Evolutionary conservation across 2,329 filamentous ascomycete genomes (phyloP).

Genomic region (Malbranchea zuffiana): DNA sequence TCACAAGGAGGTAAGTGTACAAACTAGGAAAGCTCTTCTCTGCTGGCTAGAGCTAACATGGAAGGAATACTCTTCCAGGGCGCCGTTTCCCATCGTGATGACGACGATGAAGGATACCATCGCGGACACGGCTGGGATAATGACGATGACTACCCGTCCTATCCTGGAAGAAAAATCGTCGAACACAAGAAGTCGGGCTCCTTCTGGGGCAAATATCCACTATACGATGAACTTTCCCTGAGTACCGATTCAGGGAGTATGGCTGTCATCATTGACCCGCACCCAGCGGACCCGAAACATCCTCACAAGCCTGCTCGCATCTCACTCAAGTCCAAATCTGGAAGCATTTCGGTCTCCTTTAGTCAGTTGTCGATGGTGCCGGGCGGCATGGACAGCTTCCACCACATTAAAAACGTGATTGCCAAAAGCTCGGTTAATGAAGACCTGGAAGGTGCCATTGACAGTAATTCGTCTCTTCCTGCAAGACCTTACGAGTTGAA

Average conservation of each 20-base stretch:
- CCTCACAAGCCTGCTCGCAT: conserved; percentile 22
- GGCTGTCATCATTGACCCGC: conserved; percentile 22
- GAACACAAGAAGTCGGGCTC: conserved; percentile 14
- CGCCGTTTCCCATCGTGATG: too few relatives aligned
- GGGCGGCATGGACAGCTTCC: background rate
- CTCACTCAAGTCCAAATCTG: conserved; percentile 19
- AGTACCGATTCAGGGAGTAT: conserved; percentile 24
- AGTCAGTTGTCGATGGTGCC: too few relatives aligned
- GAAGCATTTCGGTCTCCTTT: conserved; percentile 22
- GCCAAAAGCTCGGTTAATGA: background rate
- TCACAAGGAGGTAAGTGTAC: conserved; percentile 2
- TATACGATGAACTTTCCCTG: conserved; percentile 25
- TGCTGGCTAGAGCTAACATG: too few relatives aligned
- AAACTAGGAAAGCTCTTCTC: too few relatives aligned
- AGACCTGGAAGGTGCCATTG: background rate
- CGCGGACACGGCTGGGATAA: background rate
- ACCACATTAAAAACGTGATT: too few relatives aligned
- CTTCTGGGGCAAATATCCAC: conserved; percentile 23
- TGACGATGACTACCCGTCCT: background rate
- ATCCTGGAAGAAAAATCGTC: conserved; percentile 15
- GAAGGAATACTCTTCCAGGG: too few relatives aligned
- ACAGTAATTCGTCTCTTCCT: conserved; percentile 8
- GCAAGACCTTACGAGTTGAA: conserved; percentile 21
- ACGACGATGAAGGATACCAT: background rate
- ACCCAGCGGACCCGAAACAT: conserved; percentile 21